phyloP scores from a whole-genome alignment of 345 rosid genomes.

The Eucalyptus urophylla region DNA sequence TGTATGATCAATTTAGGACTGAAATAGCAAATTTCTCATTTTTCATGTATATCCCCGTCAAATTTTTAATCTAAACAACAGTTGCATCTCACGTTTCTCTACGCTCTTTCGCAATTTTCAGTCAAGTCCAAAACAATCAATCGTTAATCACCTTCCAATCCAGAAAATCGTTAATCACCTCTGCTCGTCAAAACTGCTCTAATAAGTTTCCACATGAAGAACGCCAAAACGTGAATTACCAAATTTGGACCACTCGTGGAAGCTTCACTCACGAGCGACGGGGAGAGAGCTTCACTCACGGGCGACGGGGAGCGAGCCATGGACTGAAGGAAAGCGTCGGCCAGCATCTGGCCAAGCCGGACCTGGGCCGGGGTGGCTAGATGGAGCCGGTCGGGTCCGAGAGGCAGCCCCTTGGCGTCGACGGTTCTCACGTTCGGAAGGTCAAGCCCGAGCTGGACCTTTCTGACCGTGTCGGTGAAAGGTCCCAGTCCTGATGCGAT shows the following conservation, averaged over 20 bases:
- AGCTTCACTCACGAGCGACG: not conserved
- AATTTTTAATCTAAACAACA: not conserved
- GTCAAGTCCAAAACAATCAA: not conserved
- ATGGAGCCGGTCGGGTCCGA: conserved; percentile 62
- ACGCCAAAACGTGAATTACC: not conserved
- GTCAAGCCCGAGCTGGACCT: conserved; percentile 37
- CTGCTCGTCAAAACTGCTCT: not conserved
- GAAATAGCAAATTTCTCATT: not conserved
- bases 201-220: not conserved
- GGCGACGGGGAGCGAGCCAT: not conserved
- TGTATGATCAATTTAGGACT: not conserved
- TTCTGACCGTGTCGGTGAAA: conserved; percentile 18
- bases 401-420: conserved; percentile 64
- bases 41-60: not conserved
- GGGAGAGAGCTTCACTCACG: not conserved
- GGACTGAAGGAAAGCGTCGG: conserved; percentile 28
- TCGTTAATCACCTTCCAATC: not conserved
- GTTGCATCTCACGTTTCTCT: not conserved
- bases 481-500: not conserved
- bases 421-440: conserved; percentile 44
- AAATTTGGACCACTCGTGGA: not conserved
- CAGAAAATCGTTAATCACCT: not conserved
- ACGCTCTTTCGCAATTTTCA: not conserved
- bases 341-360: conserved; percentile 53
- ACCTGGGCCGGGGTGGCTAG: conserved; percentile 65